Conservation (phyloP, 768 basidiomycete species). For the Mycena vitilis region DNA sequence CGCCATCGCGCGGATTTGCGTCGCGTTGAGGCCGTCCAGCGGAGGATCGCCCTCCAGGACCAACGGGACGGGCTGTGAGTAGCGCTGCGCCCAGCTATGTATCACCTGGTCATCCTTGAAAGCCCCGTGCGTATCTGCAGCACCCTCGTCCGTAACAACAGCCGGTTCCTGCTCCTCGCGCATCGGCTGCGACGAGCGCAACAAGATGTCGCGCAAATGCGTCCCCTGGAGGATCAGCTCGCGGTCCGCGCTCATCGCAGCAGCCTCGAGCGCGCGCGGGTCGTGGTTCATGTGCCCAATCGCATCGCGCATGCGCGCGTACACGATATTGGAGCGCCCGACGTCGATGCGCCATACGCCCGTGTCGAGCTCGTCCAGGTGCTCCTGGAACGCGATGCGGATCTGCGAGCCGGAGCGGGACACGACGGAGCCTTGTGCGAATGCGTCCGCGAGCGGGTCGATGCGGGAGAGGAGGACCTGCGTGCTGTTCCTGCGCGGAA, state of each 20-base stretch:
- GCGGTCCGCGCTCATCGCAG: conserved; percentile 44
- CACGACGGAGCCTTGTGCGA: conserved; percentile 67
- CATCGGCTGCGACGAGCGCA: conserved; percentile 63
- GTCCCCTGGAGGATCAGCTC: conserved; percentile 78
- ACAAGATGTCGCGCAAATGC: conserved; percentile 74
- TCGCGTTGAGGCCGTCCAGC: conserved; percentile 71
- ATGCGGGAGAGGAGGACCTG: conserved; percentile 72
- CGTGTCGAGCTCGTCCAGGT: conserved; percentile 52
- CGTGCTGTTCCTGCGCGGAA: conserved; percentile 68
- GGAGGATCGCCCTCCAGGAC: conserved; percentile 83
- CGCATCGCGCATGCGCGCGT: conserved; percentile 77
- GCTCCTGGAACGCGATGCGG: conserved; percentile 67
- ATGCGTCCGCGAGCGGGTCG: conserved; percentile 69
- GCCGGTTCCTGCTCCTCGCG: conserved; percentile 32
- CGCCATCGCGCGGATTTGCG: conserved; percentile 87
- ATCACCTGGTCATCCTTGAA: conserved; percentile 82
- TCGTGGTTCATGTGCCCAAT: conserved; percentile 68
- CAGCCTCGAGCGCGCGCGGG: conserved; percentile 54
- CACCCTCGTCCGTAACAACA: conserved; percentile 5
- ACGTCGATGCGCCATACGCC: conserved; percentile 78
- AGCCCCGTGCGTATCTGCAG: conserved; percentile 50
- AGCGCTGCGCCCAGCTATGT: conserved; percentile 83
- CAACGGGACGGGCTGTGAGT: conserved; percentile 69
- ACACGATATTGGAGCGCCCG: conserved; percentile 73
- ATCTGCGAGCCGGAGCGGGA: conserved; percentile 62